Base-by-base conservation (phyloP, 225 moss, liverwort and hornwort species). In the Antitrichia curtipendula region DNA sequence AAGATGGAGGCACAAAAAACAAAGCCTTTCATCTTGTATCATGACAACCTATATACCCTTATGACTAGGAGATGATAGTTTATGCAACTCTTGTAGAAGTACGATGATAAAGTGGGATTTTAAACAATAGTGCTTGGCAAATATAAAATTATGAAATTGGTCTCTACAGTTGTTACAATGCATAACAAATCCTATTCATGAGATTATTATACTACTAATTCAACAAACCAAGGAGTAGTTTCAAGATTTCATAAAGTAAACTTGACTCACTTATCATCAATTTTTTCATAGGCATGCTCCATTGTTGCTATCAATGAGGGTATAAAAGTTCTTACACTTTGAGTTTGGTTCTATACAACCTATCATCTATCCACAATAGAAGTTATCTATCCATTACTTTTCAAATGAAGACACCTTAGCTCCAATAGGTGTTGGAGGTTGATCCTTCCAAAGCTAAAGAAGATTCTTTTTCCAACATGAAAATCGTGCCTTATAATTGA, bases 391-490 rank as follows among this genome's bases (percentile, higher is more conserved):
- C 14, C 16, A 25, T 16, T 53, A n/a, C 10, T n/a, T 54, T 54
- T 16, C 1, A 1, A 75, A 75, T 21, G 0, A 6, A n/a, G 1
- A 52, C 16, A 14, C 24, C 6, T 5, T 53, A 47, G 7, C 3
- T 47, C 2, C 2, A 47, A 73, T 1, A 15, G 1, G 8, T 36
- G n/a, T 77, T 10, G 6, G 4, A 54, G 16, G n/a, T 36, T n/a
- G 1, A 36, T n/a, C 16, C 9, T 54, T 25, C 3, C 2, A 77
- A 54, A 77, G n/a, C 10, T 25, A 16, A 23, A 10, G 7, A 54
- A 0, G 2, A 4, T 53, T n/a, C 24, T 53, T 24, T 77, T 31
- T 1, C 6, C 4, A 49, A 5, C 2, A 11, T 12, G 0, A 7
- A 49, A 5, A 74, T 75, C 13, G 13, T 32, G 4, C 34, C 8